Evolutionary conservation across 108 stramenopile species (phyloP).

Genomic region (Poteriospumella lacustris): DNA sequence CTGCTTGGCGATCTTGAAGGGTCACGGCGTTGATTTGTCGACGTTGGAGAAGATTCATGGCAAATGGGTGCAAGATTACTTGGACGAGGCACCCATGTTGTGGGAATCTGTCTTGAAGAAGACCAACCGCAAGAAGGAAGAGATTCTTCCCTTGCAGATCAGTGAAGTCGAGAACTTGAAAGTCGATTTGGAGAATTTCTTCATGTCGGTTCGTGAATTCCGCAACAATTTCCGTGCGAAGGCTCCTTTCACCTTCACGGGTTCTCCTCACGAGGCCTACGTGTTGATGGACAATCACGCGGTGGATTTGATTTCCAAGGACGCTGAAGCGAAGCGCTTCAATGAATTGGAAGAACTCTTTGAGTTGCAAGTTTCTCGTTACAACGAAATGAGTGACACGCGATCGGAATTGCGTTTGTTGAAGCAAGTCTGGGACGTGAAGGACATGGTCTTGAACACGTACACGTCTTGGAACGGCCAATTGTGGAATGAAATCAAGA

Average conservation of each 20-base stretch:
- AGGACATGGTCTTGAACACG: conserved; percentile 54
- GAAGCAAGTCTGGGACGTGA: conserved; percentile 71
- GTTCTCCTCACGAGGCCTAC: conserved; percentile 16
- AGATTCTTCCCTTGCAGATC: conserved; percentile 75
- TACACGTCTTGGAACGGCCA: conserved; percentile 60
- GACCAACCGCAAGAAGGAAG: conserved; percentile 75
- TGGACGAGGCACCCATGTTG: conserved; percentile 70
- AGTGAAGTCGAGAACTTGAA: conserved; percentile 70
- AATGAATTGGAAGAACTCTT: conserved; percentile 76
- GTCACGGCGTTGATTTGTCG: conserved; percentile 65
- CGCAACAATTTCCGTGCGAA: conserved; percentile 66
- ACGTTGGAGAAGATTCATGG: neutral
- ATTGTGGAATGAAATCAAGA: conserved; percentile 65
- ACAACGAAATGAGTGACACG: conserved; percentile 70
- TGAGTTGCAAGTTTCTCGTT: conserved; percentile 67
- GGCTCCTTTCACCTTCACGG: conserved; percentile 68
- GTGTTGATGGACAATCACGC: conserved; percentile 27
- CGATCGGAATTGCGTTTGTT: conserved; percentile 65
- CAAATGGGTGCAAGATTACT: conserved; percentile 59
- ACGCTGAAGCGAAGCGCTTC: conserved; percentile 52
- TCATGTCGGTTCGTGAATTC: conserved; percentile 56
- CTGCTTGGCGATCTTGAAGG: conserved; percentile 62
- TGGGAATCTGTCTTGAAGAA: conserved; percentile 77
- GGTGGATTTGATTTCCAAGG: neutral
- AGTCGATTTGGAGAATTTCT: conserved; percentile 63